Percentiles rank a stretch among this genome's conserved stretches.
Evolutionary conservation across 805 yeast species (phyloP).

Genomic region (Pichia manshurica): DNA sequence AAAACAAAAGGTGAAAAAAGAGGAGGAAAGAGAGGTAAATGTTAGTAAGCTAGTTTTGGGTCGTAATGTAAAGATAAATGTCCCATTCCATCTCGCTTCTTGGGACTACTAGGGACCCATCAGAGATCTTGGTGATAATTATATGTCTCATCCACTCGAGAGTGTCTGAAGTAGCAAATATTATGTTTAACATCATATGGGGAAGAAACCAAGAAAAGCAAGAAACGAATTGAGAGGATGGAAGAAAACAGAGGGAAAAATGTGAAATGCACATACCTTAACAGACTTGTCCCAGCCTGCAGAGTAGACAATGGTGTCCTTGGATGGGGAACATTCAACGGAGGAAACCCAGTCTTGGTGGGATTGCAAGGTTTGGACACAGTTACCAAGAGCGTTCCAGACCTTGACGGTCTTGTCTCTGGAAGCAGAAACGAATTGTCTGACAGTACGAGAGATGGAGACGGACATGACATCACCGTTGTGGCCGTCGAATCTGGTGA

Average conservation of each 20-base stretch:
- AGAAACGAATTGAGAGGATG: neutral
- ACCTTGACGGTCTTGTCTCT: slow-evolving; percentile 98
- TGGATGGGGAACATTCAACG: slow-evolving; percentile 92
- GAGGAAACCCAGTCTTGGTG: slow-evolving; percentile 99
- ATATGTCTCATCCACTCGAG: slow-evolving; percentile 88
- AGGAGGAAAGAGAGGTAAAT: slow-evolving; percentile 4
- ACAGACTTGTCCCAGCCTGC: slow-evolving; percentile 99
- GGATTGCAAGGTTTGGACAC: slow-evolving; percentile 88
- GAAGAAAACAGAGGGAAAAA: neutral
- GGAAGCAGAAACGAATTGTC: slow-evolving; percentile 97
- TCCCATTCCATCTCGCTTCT: no score
- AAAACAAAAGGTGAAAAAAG: slow-evolving; percentile 5
- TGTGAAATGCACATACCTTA: slow-evolving; percentile 56
- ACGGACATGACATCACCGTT: slow-evolving; percentile 95
- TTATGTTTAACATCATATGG: slow-evolving; percentile 62
- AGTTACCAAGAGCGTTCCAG: slow-evolving; percentile 98
- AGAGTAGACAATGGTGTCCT: slow-evolving; percentile 75
- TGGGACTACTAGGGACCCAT: slow-evolving; percentile 36
- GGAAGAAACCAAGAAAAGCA: no score
- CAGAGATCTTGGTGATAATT: slow-evolving; percentile 99
- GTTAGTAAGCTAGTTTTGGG: slow-evolving; percentile 20
- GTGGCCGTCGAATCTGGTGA: slow-evolving; percentile 97
- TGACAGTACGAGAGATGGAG: slow-evolving; percentile 91
- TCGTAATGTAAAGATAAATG: no score
- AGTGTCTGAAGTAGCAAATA: slow-evolving; percentile 99